Percentiles rank a stretch among this genome's conserved stretches.
Evolutionary conservation across 306 rosid genomes (phyloP).

Genomic region (Cicer chorassanicum): DNA sequence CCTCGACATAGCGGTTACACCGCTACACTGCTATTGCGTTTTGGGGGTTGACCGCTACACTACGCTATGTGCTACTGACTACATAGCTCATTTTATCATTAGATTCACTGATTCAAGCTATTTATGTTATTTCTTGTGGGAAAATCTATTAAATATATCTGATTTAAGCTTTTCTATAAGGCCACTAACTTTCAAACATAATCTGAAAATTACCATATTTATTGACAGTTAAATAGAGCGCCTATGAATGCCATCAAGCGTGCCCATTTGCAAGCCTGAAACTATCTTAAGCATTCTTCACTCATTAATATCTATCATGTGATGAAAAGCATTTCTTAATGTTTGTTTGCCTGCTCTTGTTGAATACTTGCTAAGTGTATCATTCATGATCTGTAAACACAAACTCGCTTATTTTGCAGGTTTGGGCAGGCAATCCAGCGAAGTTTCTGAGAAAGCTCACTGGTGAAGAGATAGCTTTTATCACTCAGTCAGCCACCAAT

Average conservation of each 20-base stretch:
- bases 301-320: conserved; percentile 4
- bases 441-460: conserved; percentile 92
- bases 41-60: too few species aligned
- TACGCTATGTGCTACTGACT: too few species aligned
- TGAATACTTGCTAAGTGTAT: conserved; percentile 14
- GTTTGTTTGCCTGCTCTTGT: conserved; percentile 6
- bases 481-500: conserved; percentile 79
- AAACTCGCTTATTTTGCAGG: conserved; percentile 54
- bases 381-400: conserved; percentile 20
- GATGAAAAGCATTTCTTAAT: conserved; percentile 11
- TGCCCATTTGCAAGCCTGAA: conserved; percentile 27
- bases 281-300: background rate
- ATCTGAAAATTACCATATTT: conserved; percentile 8
- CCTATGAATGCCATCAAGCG: conserved; percentile 7
- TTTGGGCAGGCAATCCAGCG: conserved; percentile 98
- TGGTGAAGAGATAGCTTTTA: conserved; percentile 81
- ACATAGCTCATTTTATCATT: background rate
- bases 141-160: background rate
- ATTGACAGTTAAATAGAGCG: conserved; percentile 9
- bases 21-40: too few species aligned
- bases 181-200: background rate
- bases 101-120: conserved; percentile 1
- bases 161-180: background rate
- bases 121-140: background rate
- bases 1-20: too few species aligned